A percentile compares a stretch with the other conserved stretches of the same genome.
These are phyloP conservation scores for Flaveria bidentis DNA, from an alignment of 129 eudicot species.

Conservation along the genomic window DNA sequence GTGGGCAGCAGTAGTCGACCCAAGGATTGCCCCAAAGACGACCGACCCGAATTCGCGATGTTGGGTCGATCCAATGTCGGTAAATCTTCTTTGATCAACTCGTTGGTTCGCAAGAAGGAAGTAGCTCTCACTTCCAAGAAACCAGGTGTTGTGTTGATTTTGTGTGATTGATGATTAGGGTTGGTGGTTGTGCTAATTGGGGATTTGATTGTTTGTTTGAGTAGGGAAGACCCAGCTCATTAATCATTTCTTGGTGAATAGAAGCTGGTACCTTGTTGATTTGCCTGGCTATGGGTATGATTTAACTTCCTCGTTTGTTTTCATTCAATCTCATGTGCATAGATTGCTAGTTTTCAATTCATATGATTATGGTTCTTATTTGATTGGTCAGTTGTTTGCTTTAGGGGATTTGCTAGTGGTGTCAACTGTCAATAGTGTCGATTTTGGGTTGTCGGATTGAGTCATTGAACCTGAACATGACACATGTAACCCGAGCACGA, in stretches of 20 bases:
- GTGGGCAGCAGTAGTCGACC: constrained; percentile 69
- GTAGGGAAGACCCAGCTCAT: constrained; percentile 92
- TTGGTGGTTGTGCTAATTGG: neutral
- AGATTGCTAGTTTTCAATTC: no score
- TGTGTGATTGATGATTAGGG: neutral
- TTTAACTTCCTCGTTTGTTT: neutral
- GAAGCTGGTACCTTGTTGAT: constrained; percentile 91
- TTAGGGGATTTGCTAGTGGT: no score
- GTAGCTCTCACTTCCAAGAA: constrained; percentile 91
- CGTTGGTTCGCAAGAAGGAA: constrained; percentile 75
- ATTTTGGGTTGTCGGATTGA: no score
- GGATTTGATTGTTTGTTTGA: constrained; percentile 3
- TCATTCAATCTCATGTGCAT: neutral
- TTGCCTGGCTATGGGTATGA: constrained; percentile 96
- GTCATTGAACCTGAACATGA: no score
- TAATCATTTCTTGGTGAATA: constrained; percentile 91
- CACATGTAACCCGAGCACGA: no score
- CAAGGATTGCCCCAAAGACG: constrained; percentile 87
- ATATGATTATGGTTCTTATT: no score
- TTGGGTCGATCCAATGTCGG: constrained; percentile 96
- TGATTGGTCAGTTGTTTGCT: no score
- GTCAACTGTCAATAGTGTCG: no score
- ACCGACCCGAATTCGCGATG: constrained; percentile 86
- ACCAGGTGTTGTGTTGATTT: constrained; percentile 55
- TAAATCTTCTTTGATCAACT: constrained; percentile 79